Percentiles rank a stretch among this genome's conserved stretches.
phyloP scores from a whole-genome alignment of 768 basidiomycete species.

The Leccinum variicolor region DNA sequence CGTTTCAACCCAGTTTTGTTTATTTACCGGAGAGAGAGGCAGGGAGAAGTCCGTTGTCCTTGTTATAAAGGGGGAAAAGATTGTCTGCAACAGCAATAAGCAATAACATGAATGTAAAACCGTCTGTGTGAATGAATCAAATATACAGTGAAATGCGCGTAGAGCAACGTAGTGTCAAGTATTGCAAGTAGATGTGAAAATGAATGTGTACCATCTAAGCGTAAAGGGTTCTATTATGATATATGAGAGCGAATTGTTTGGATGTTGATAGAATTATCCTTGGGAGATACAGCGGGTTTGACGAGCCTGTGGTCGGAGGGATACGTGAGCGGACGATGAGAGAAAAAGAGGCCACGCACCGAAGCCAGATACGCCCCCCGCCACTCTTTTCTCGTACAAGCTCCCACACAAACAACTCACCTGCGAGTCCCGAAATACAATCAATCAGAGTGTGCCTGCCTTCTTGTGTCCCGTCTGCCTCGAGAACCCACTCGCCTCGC shows the following conservation, averaged over 20 bases:
- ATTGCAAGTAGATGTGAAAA: slow-evolving; percentile 3
- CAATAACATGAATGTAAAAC: slow-evolving; percentile 7
- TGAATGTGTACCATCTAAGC: slow-evolving; percentile 15
- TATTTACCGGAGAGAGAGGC: background rate
- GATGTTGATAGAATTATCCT: slow-evolving; percentile 22
- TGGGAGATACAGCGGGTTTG: slow-evolving; percentile 17
- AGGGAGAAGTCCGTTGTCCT: background rate
- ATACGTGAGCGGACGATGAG: background rate
- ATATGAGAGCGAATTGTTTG: slow-evolving; percentile 19
- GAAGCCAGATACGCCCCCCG: slow-evolving; percentile 60
- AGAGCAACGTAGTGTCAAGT: background rate
- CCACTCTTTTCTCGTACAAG: slow-evolving; percentile 61
- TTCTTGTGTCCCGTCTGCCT: slow-evolving; percentile 72
- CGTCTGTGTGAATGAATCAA: background rate
- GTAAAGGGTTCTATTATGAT: slow-evolving; percentile 19
- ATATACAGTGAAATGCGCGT: slow-evolving; percentile 15
- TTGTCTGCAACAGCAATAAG: slow-evolving; percentile 16
- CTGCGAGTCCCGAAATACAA: slow-evolving; percentile 40
- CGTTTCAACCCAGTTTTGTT: background rate
- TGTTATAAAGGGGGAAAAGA: slow-evolving; percentile 1
- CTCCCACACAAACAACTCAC: slow-evolving; percentile 45
- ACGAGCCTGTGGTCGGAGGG: slow-evolving; percentile 14
- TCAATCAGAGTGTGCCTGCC: slow-evolving; percentile 56
- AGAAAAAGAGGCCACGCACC: slow-evolving; percentile 36
- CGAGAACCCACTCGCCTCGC: slow-evolving; percentile 77